phyloP scores from a whole-genome alignment of 2,329 filamentous ascomycete species.

The Exophiala sp. region DNA sequence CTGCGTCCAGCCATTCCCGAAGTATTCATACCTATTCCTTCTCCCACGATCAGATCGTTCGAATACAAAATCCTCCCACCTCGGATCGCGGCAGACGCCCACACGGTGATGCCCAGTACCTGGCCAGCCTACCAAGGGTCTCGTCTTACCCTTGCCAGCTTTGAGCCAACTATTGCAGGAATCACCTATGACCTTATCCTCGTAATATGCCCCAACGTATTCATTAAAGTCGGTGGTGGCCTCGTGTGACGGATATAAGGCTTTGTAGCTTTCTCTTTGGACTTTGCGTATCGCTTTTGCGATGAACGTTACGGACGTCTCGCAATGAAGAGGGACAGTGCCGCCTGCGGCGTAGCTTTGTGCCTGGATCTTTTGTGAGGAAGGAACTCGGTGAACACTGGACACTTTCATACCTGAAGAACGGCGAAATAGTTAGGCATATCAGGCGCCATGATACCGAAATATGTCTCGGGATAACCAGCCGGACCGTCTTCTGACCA shows the following conservation, averaged over 20 bases:
- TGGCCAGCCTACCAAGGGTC: constrained; percentile 3
- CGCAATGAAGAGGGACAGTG: constrained; percentile 2
- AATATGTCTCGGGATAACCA: constrained; percentile 32
- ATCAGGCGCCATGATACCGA: constrained; percentile 32
- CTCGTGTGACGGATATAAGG: constrained; percentile 2
- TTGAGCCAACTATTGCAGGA: constrained; percentile 11
- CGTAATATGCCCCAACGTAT: constrained; percentile 2
- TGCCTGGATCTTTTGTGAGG: constrained; percentile 23
- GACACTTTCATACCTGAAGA: constrained; percentile 2
- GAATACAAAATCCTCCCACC: constrained; percentile 39
- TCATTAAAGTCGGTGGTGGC: constrained; percentile 10
- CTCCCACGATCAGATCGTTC: constrained; percentile 11
- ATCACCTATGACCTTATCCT: constrained; percentile 4
- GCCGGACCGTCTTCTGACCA: constrained; percentile 29
- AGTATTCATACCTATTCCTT: constrained; percentile 7
- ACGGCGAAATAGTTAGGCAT: constrained; percentile 32
- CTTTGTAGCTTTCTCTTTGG: constrained; percentile 5
- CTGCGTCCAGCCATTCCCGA: constrained; percentile 6
- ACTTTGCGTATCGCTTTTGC: constrained; percentile 9
- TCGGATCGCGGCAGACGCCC: constrained; percentile 32
- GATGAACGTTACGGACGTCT: constrained; percentile 11
- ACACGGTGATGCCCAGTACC: constrained; percentile 33
- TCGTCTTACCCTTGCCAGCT: neutral
- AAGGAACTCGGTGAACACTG: too few species aligned
- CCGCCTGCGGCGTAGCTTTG: constrained; percentile 30